These are phyloP conservation scores for Cephalotrichum gorgonifer DNA, from an alignment of 2,329 filamentous ascomycete species.

Conservation along the genomic window DNA sequence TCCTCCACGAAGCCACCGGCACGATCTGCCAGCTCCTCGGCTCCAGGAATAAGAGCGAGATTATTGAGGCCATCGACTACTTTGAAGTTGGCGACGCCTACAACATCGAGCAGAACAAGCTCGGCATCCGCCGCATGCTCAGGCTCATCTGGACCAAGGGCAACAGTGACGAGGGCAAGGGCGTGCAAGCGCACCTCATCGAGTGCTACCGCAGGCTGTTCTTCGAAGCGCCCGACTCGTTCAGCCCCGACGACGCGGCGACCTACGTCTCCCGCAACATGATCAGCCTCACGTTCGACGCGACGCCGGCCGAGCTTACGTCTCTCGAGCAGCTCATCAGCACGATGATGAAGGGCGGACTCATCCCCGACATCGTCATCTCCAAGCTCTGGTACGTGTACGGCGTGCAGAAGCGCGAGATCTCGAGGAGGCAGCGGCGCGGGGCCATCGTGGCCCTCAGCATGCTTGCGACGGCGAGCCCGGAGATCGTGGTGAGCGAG, in stretches of 20 bases:
- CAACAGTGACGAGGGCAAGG: constrained; percentile 97
- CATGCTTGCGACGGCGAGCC: constrained; percentile 88
- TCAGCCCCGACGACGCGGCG: constrained; percentile 79
- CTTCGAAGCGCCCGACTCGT: constrained; percentile 86
- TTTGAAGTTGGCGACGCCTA: constrained; percentile 94
- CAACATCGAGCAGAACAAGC: constrained; percentile 86
- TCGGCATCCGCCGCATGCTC: constrained; percentile 90
- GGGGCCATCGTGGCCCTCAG: constrained; percentile 94
- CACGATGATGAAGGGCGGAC: constrained; percentile 93
- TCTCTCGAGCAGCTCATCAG: constrained; percentile 89
- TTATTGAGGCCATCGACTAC: constrained; percentile 98
- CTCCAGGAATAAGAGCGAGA: constrained; percentile 94
- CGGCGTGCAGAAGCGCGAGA: constrained; percentile 84
- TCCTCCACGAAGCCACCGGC: constrained; percentile 71
- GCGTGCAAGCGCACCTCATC: constrained; percentile 90
- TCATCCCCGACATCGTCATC: constrained; percentile 77
- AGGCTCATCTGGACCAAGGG: constrained; percentile 98
- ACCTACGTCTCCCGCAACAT: constrained; percentile 97
- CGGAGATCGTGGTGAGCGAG: constrained; percentile 86
- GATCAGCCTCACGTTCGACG: constrained; percentile 96
- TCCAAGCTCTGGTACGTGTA: constrained; percentile 97
- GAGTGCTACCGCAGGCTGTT: constrained; percentile 95
- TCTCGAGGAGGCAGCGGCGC: constrained; percentile 80
- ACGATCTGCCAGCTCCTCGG: constrained; percentile 80
- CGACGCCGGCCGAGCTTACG: constrained; percentile 87